A percentile compares a stretch with the other conserved stretches of the same genome.
These are phyloP conservation scores for Lanmaoa pseudosensibilis DNA, from an alignment of 768 basidiomycete species.

Conservation along the genomic window DNA sequence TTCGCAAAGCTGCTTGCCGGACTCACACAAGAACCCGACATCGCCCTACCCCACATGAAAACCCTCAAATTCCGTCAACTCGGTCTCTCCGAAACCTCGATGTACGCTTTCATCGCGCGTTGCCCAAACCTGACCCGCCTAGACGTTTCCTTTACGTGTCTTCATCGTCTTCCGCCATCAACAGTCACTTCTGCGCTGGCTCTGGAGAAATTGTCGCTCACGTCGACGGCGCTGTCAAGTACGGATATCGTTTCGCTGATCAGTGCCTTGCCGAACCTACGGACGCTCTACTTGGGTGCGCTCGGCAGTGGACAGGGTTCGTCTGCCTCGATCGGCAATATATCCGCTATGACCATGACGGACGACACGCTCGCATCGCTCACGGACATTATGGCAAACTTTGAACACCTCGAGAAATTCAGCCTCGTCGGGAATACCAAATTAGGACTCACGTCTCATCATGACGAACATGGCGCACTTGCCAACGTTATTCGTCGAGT, in stretches of 20 bases:
- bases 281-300: constrained; percentile 56
- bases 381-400: constrained; percentile 40
- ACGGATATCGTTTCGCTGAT: constrained; percentile 44
- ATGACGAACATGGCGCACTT: constrained; percentile 36
- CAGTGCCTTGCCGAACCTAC: constrained; percentile 40
- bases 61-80: constrained; percentile 62
- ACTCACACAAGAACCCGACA: constrained; percentile 20
- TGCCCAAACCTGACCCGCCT: constrained; percentile 55
- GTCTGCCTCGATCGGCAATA: constrained; percentile 43
- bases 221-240: constrained; percentile 49
- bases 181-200: constrained; percentile 1
- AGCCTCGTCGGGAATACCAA: constrained; percentile 67
- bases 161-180: constrained; percentile 39
- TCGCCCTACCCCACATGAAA: constrained; percentile 42
- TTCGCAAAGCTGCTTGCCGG: constrained; percentile 45
- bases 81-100: constrained; percentile 47
- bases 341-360: constrained; percentile 54
- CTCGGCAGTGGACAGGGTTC: constrained; percentile 51
- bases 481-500: constrained; percentile 48
- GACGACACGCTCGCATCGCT: constrained; percentile 48
- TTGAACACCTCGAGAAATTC: constrained; percentile 46
- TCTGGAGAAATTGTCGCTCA: constrained; percentile 64
- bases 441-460: constrained; percentile 42
- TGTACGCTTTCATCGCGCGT: constrained; percentile 41
- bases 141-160: constrained; percentile 63